Evolutionary conservation across 441 rosid species (phyloP).

Genomic region (Pelargonium fulgidum): DNA sequence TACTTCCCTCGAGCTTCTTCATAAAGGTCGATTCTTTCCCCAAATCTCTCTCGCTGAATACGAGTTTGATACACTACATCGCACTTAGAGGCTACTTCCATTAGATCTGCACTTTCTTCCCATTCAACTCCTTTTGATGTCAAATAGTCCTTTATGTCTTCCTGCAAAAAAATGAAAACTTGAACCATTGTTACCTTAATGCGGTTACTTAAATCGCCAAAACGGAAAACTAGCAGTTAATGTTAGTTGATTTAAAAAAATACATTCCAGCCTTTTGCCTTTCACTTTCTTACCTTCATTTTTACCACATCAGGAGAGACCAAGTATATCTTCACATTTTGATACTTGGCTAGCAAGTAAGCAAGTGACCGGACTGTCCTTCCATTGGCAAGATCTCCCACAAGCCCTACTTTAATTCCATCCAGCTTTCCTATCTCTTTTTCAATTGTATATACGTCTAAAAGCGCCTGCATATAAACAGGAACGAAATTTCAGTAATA

Average conservation of each 20-base stretch:
- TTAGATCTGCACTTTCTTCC: constrained; percentile 80
- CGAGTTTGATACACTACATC: constrained; percentile 89
- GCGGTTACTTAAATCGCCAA: no score
- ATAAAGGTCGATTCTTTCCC: constrained; percentile 74
- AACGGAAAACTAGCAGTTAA: not conserved
- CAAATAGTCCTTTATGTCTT: constrained; percentile 84
- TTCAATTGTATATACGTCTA: constrained; percentile 83
- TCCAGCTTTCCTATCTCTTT: constrained; percentile 86
- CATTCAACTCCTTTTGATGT: constrained; percentile 64
- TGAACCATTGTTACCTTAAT: not conserved
- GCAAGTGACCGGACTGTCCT: constrained; percentile 95
- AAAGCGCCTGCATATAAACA: constrained; percentile 55
- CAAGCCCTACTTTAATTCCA: constrained; percentile 80
- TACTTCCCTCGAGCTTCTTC: constrained; percentile 93
- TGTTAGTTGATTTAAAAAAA: not conserved
- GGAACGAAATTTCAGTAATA: not conserved
- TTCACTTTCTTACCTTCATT: constrained; percentile 58
- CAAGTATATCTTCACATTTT: constrained; percentile 75
- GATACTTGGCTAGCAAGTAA: constrained; percentile 78
- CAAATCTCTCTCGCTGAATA: constrained; percentile 83
- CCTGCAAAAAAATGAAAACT: constrained; percentile 34
- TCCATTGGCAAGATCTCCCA: constrained; percentile 96
- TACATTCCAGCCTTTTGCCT: no score
- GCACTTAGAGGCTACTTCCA: constrained; percentile 81
- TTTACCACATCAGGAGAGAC: constrained; percentile 90